A percentile compares a stretch with the other conserved stretches of the same genome.
Evolutionary conservation across 768 basidiomycete genomes (phyloP).

Genomic region (Neoboletus magnificus): DNA sequence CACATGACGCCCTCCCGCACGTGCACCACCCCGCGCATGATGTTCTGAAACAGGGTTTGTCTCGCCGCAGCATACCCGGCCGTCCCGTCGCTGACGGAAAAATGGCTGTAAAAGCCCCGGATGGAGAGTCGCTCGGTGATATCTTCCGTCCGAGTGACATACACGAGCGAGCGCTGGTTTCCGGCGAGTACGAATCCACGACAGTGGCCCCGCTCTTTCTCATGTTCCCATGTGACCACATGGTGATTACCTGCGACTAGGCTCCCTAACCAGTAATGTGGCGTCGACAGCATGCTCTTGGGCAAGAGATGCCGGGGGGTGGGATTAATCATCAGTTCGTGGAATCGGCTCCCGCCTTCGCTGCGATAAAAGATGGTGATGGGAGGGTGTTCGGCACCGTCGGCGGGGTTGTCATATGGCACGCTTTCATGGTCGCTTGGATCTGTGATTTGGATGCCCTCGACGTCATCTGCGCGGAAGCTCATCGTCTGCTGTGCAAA

Average conservation of each 20-base stretch:
- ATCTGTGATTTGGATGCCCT: conserved; percentile 35
- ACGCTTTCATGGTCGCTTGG: conserved; percentile 24
- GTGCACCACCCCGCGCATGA: conserved; percentile 16
- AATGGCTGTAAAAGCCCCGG: conserved; percentile 31
- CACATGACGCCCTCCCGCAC: conserved; percentile 24
- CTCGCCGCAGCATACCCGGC: conserved; percentile 21
- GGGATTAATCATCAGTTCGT: conserved; percentile 30
- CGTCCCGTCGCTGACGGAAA: conserved; percentile 36
- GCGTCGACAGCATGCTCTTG: conserved; percentile 21
- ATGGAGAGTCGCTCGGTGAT: conserved; percentile 27
- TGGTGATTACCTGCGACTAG: conserved; percentile 25
- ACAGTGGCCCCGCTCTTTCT: conserved; percentile 19
- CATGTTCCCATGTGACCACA: conserved; percentile 25
- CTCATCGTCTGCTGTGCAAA: conserved; percentile 28
- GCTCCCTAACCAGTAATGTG: conserved; percentile 30
- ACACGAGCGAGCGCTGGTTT: conserved; percentile 32
- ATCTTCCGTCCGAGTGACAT: conserved; percentile 24
- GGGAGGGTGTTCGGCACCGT: conserved; percentile 29
- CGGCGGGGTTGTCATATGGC: conserved; percentile 11
- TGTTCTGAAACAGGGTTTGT: conserved; percentile 20
- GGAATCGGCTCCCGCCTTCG: conserved; percentile 25
- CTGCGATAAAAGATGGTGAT: conserved; percentile 35
- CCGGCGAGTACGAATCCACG: conserved; percentile 33
- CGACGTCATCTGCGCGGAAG: conserved; percentile 32
- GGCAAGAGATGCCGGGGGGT: conserved; percentile 21